These are phyloP conservation scores for Colletotrichum sp. DNA, from an alignment of 2,329 filamentous ascomycete species.

Conservation along the genomic window DNA sequence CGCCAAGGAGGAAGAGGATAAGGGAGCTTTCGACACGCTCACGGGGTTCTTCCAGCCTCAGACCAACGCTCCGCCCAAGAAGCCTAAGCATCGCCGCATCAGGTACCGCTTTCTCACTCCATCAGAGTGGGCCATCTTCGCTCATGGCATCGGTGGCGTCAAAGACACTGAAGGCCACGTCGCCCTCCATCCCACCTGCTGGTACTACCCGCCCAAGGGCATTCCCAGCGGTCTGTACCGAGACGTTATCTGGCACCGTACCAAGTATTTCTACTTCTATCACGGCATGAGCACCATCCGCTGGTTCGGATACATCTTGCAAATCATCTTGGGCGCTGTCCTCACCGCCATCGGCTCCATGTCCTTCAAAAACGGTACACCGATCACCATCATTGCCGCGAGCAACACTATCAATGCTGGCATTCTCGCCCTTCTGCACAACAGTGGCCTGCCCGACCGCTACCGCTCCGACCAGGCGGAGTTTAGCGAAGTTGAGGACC, in stretches of 20 bases:
- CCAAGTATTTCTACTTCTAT: constrained; percentile 50
- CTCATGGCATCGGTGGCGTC: constrained; percentile 52
- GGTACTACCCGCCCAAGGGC: constrained; percentile 51
- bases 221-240: constrained; percentile 55
- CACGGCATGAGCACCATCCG: constrained; percentile 45
- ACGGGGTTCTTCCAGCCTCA: neutral
- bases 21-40: neutral
- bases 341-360: constrained; percentile 56
- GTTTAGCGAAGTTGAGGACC: constrained; percentile 54
- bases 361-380: constrained; percentile 37
- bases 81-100: neutral
- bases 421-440: constrained; percentile 56
- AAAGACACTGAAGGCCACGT: constrained; percentile 47
- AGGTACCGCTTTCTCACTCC: constrained; percentile 46
- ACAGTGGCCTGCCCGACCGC: constrained; percentile 57
- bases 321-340: constrained; percentile 53
- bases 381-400: constrained; percentile 53
- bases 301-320: constrained; percentile 53
- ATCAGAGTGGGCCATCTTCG: constrained; percentile 51
- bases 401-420: constrained; percentile 56
- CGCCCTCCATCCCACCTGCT: constrained; percentile 45
- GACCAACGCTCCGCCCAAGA: neutral
- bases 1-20: neutral
- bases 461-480: constrained; percentile 55
- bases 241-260: constrained; percentile 49